phyloP scores from a whole-genome alignment of 2,329 filamentous ascomycete genomes.

The Allantophomopsis cytisporea region DNA sequence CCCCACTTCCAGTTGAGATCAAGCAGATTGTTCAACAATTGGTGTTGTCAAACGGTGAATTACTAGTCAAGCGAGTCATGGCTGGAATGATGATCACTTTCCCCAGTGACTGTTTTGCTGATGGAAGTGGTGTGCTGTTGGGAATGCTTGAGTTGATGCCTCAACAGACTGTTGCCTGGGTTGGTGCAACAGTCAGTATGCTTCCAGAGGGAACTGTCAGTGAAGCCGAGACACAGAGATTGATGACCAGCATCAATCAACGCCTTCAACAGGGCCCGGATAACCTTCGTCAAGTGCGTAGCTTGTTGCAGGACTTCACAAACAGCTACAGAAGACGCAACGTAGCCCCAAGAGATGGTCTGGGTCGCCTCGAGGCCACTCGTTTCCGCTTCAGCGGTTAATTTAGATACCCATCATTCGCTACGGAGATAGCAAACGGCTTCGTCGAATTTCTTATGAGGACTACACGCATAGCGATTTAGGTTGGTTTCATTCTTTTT shows the following conservation, averaged over 20 bases:
- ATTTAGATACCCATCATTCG: neutral
- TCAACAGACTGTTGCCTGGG: constrained; percentile 65
- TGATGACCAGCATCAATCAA: constrained; percentile 71
- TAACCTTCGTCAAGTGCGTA: constrained; percentile 62
- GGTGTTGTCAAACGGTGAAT: constrained; percentile 55
- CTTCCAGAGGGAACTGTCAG: constrained; percentile 74
- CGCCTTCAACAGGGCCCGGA: constrained; percentile 52
- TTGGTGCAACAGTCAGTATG: constrained; percentile 70
- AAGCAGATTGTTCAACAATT: constrained; percentile 61
- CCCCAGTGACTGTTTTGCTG: constrained; percentile 86
- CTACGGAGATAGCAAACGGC: neutral
- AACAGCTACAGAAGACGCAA: constrained; percentile 88
- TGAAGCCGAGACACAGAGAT: constrained; percentile 63
- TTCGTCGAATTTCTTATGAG: neutral
- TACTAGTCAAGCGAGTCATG: constrained; percentile 76
- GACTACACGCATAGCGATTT: neutral
- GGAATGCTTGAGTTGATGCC: constrained; percentile 81
- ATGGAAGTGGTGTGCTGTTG: constrained; percentile 85
- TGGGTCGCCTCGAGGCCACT: constrained; percentile 75
- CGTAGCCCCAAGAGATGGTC: constrained; percentile 83
- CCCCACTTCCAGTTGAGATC: constrained; percentile 53
- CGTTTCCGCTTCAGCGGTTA: constrained; percentile 61
- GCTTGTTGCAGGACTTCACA: constrained; percentile 88
- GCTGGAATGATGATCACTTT: constrained; percentile 99
- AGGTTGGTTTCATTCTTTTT: neutral